These are phyloP conservation scores for Penicillium canariense DNA, from an alignment of 495 filamentous ascomycete species.

Conservation along the genomic window DNA sequence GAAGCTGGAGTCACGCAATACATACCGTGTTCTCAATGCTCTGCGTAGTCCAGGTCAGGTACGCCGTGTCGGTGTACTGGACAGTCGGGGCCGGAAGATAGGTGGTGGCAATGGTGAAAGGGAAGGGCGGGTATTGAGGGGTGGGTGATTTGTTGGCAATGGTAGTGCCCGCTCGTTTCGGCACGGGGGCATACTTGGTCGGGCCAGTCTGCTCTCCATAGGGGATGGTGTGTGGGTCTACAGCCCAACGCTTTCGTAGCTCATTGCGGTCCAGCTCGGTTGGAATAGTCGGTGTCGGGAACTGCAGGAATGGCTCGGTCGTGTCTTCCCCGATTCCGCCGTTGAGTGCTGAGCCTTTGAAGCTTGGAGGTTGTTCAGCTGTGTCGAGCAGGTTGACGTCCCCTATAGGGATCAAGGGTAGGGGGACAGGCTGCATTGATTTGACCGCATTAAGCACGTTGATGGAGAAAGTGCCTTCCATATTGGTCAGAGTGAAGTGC, in stretches of 20 bases:
- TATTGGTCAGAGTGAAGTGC: slow-evolving; percentile 64
- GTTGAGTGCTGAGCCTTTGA: slow-evolving; percentile 2
- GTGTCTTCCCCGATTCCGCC: background rate
- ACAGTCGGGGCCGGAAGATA: slow-evolving; percentile 54
- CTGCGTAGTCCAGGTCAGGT: slow-evolving; percentile 52
- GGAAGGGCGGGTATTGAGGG: slow-evolving; percentile 62
- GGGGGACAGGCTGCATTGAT: slow-evolving; percentile 41
- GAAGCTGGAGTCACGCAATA: background rate
- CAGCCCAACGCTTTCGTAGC: slow-evolving; percentile 32
- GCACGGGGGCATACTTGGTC: slow-evolving; percentile 73
- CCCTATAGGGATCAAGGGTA: slow-evolving; percentile 17
- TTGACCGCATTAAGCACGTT: slow-evolving; percentile 39
- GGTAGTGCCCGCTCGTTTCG: slow-evolving; percentile 60
- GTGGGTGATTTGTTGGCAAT: slow-evolving; percentile 57
- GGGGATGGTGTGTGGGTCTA: slow-evolving; percentile 47
- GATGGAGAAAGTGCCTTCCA: slow-evolving; percentile 61
- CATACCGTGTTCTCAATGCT: slow-evolving; percentile 67
- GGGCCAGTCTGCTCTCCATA: slow-evolving; percentile 63
- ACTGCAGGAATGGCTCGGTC: slow-evolving; percentile 9
- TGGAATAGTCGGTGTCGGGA: slow-evolving; percentile 14
- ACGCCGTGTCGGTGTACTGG: slow-evolving; percentile 59
- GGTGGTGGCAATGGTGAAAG: slow-evolving; percentile 56
- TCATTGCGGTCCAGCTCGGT: slow-evolving; percentile 20
- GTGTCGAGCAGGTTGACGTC: slow-evolving; percentile 15
- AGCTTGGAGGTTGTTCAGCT: slow-evolving; percentile 3